Conservation (phyloP, 768 basidiomycete genomes). For the Trametes maxima region DNA sequence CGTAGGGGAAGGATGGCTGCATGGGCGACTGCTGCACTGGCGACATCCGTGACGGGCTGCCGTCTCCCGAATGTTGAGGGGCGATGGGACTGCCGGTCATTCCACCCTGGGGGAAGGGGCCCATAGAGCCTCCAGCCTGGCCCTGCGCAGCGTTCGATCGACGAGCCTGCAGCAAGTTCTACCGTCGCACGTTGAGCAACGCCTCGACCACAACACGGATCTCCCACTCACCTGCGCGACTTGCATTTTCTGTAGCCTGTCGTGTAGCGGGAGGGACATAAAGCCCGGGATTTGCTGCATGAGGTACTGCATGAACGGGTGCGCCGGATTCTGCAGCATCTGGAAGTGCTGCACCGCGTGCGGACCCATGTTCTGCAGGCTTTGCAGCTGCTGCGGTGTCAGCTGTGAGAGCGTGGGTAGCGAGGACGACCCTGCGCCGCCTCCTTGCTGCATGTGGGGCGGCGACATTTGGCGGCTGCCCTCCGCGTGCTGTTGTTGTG, state of each 20-base stretch:
- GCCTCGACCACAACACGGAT: background rate
- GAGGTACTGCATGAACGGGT: constrained; percentile 64
- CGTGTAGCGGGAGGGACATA: constrained; percentile 47
- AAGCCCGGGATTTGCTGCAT: constrained; percentile 55
- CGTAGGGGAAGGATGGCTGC: constrained; percentile 20
- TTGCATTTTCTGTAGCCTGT: constrained; percentile 64
- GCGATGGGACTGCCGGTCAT: constrained; percentile 17
- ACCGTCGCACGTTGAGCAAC: background rate
- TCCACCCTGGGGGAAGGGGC: constrained; percentile 13
- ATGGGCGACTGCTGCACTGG: constrained; percentile 27
- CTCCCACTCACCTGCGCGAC: constrained; percentile 48
- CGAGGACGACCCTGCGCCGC: constrained; percentile 22
- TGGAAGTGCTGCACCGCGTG: constrained; percentile 47
- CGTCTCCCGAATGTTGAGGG: constrained; percentile 21
- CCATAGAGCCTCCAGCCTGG: constrained; percentile 17
- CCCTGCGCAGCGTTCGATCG: constrained; percentile 28
- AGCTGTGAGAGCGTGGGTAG: constrained; percentile 21
- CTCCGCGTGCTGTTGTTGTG: constrained; percentile 24
- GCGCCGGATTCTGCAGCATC: constrained; percentile 54
- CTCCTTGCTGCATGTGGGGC: background rate
- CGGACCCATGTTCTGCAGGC: constrained; percentile 31
- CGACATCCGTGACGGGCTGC: constrained; percentile 29
- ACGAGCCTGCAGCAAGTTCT: constrained; percentile 36
- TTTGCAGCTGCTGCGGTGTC: constrained; percentile 5
- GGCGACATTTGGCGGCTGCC: constrained; percentile 28